A percentile compares a stretch with the other conserved stretches of the same genome.
Conservation (phyloP, 257 asterid species). For the Gentiana straminea region DNA sequence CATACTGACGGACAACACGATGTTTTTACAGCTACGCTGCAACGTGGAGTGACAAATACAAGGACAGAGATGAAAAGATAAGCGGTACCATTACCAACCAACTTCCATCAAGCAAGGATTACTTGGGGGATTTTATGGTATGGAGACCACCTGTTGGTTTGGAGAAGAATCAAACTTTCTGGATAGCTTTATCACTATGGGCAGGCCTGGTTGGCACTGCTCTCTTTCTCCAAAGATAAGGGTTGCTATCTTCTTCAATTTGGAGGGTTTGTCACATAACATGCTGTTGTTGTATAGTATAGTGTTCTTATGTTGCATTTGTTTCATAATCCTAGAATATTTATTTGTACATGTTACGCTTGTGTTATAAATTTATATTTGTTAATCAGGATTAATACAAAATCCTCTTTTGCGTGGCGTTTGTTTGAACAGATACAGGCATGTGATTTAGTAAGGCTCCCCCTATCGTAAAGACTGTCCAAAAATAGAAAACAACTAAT, state of each 20-base stretch:
- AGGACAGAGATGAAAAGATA: conserved; percentile 56
- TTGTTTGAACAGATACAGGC: too few species aligned
- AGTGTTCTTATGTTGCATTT: too few species aligned
- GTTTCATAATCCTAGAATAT: too few species aligned
- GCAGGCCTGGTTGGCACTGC: conserved; percentile 80
- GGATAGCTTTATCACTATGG: conserved; percentile 80
- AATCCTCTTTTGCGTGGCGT: neutral
- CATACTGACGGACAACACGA: neutral
- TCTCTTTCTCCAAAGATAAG: conserved; percentile 48
- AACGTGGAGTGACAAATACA: conserved; percentile 77
- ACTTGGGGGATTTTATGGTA: conserved; percentile 60
- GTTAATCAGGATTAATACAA: too few species aligned
- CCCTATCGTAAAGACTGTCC: too few species aligned
- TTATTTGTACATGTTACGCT: too few species aligned
- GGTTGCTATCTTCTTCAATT: neutral
- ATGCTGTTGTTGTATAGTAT: too few species aligned
- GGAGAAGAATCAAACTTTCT: conserved; percentile 62
- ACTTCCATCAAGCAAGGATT: conserved; percentile 57
- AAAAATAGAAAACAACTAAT: too few species aligned
- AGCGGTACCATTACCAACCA: conserved; percentile 62
- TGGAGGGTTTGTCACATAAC: too few species aligned
- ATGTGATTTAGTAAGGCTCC: too few species aligned
- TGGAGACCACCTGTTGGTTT: conserved; percentile 75
- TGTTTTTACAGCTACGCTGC: conserved; percentile 60
- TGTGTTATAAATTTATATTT: too few species aligned